Evolutionary conservation across 805 yeast species (phyloP), one percentile per base, ranked within the genome.

Genomic region (Lipomyces oligophaga): DNA sequence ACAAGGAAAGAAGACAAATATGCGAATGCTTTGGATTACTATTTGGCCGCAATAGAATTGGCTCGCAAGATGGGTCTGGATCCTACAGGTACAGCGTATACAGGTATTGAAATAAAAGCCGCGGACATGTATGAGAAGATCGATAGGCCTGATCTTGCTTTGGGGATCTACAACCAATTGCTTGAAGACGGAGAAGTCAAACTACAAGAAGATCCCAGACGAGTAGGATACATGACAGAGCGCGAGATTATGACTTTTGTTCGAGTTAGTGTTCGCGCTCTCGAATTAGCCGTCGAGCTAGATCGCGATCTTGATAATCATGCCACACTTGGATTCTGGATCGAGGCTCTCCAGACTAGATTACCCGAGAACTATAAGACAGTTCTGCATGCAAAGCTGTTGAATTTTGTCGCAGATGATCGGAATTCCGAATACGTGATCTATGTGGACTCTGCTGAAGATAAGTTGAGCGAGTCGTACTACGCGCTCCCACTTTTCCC

Each of bases 61-160:
- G 81, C 87, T 32, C 74, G 79, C 30, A 68, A 72, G 22, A 66
- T 78, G 37, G 73, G 72, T 0, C 63, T 86, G 67, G 76, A 78
- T 52, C 75, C 74, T 8, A 58, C 83, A 26, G 72, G 79, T 46
- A 93, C 86, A 60, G 90, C 85, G 60, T 89, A 85, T 63, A 89
- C 97, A 0, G 96, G 97, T 0, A 78, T 90, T 43, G 95, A 89
- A 60, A 71, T 90, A 63, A 86, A 89, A 60, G 70, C 86, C 28
- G 95, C 83, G 8, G 95, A 88, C 60, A 83, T 87, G 87, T 85
- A 79, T 61, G 95, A 86, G 59, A 72, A 81, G 33, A 64, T 87
- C 57, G 74, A 72, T 18, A 73, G 76, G 78, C 55, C 60, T 26
- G 77, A 77, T 11, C 83, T 82, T 42, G 94, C 95, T 0, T 71